phyloP scores from a whole-genome alignment of 441 rosid genomes.

The Populus hybrid region DNA sequence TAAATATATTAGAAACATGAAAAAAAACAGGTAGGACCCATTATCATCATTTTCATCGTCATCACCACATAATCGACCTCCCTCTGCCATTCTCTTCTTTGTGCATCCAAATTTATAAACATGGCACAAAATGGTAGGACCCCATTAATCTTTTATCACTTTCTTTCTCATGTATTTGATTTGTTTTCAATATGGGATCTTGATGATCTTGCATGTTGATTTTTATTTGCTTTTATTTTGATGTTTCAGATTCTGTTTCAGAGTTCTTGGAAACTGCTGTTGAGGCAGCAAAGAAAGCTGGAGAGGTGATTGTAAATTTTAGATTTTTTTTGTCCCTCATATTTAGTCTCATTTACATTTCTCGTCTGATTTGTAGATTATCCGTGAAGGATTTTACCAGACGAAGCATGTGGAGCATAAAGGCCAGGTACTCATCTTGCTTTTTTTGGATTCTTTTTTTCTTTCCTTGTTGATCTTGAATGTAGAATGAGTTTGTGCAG shows the following conservation, averaged over 20 bases:
- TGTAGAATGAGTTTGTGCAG: not conserved
- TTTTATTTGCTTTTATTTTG: not conserved
- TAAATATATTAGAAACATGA: too few species aligned
- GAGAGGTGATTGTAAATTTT: conserved; percentile 43
- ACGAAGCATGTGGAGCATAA: conserved; percentile 92
- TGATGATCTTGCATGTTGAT: conserved; percentile 9
- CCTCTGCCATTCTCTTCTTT: not conserved
- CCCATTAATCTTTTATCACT: not conserved
- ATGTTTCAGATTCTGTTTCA: conserved; percentile 47
- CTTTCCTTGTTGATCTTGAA: not conserved
- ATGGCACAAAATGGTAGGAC: conserved; percentile 62
- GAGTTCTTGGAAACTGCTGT: conserved; percentile 59
- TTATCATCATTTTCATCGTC: not conserved
- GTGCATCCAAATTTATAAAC: not conserved
- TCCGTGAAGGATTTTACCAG: conserved; percentile 72
- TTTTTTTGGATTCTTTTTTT: not conserved
- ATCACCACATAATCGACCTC: conserved; percentile 1
- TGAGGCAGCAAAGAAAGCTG: conserved; percentile 88
- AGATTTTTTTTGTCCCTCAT: not conserved
- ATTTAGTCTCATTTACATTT: not conserved
- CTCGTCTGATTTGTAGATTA: conserved; percentile 43
- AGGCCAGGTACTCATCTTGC: conserved; percentile 56
- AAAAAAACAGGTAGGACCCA: too few species aligned
- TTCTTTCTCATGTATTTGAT: not conserved
- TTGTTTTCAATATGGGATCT: not conserved